Conservation (phyloP, 2,329 filamentous ascomycete species). For the Coniochaeta sp. region DNA sequence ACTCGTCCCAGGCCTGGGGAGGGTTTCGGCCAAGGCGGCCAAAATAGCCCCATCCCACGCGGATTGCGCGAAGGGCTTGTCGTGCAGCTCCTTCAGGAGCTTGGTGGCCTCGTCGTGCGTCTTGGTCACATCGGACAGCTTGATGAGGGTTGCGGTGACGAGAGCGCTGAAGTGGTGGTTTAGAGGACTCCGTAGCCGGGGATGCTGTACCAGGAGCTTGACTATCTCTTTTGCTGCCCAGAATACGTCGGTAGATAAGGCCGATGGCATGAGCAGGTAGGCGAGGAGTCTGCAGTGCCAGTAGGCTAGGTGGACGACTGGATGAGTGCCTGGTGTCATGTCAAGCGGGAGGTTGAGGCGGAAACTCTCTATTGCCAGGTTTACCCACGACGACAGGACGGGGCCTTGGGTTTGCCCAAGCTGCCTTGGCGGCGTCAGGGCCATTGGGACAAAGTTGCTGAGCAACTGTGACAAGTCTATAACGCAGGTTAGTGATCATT, state of each 20-base stretch:
- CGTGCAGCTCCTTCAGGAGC: conserved; percentile 47
- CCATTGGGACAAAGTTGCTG: conserved; percentile 42
- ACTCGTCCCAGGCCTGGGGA: conserved; percentile 23
- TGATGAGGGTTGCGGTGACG: conserved; percentile 50
- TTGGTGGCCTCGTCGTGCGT: conserved; percentile 49
- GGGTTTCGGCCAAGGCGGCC: conserved; percentile 40
- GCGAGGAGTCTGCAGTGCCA: conserved; percentile 62
- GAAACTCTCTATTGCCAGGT: conserved; percentile 56
- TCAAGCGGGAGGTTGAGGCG: conserved; percentile 54
- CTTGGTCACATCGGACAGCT: conserved; percentile 46
- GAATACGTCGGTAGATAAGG: conserved; percentile 48
- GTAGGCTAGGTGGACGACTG: conserved; percentile 58
- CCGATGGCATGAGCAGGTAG: conserved; percentile 49
- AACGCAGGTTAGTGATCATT: background rate
- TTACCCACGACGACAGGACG: conserved; percentile 40
- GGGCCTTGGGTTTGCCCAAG: conserved; percentile 31
- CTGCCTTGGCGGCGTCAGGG: conserved; percentile 33
- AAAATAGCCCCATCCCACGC: conserved; percentile 52
- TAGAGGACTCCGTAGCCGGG: conserved; percentile 51
- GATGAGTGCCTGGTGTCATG: conserved; percentile 42
- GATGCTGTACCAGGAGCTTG: conserved; percentile 46
- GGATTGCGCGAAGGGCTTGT: conserved; percentile 38
- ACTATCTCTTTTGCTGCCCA: conserved; percentile 53
- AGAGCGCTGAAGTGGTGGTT: conserved; percentile 60
- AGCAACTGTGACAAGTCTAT: conserved; percentile 17